Evolutionary conservation across 176 grass and related monocot species (phyloP).

Genomic region (Elymus sibiricus): DNA sequence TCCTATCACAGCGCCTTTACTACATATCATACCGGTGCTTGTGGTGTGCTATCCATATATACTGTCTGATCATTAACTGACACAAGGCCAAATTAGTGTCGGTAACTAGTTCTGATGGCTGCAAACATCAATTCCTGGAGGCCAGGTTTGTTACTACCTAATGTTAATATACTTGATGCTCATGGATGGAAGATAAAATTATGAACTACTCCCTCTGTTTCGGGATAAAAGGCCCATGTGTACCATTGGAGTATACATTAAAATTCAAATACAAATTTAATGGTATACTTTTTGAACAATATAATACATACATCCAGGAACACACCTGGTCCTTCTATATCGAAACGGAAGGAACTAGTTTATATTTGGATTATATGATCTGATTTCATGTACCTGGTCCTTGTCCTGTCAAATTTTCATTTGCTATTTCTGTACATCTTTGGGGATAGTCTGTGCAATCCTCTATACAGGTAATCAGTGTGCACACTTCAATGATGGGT

Average conservation of each 20-base stretch:
- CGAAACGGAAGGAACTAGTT: neutral
- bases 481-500: neutral
- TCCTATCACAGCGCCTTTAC: neutral
- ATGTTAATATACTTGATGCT: constrained; percentile 13
- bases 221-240: neutral
- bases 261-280: neutral
- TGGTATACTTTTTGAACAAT: neutral
- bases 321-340: neutral
- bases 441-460: constrained; percentile 13
- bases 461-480: constrained; percentile 19
- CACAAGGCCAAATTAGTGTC: constrained; percentile 27
- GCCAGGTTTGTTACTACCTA: constrained; percentile 35
- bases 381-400: constrained; percentile 7
- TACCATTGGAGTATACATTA: neutral
- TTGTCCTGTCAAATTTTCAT: neutral
- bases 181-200: constrained; percentile 22
- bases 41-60: constrained; percentile 4
- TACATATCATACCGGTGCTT: neutral
- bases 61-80: constrained; percentile 1
- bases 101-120: constrained; percentile 24
- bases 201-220: neutral
- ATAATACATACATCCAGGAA: neutral
- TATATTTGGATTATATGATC: constrained; percentile 10
- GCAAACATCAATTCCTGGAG: constrained; percentile 33
- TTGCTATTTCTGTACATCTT: neutral